These are phyloP conservation scores for Phaseolus lunatus DNA, from an alignment of 306 rosid species.

Conservation along the genomic window DNA sequence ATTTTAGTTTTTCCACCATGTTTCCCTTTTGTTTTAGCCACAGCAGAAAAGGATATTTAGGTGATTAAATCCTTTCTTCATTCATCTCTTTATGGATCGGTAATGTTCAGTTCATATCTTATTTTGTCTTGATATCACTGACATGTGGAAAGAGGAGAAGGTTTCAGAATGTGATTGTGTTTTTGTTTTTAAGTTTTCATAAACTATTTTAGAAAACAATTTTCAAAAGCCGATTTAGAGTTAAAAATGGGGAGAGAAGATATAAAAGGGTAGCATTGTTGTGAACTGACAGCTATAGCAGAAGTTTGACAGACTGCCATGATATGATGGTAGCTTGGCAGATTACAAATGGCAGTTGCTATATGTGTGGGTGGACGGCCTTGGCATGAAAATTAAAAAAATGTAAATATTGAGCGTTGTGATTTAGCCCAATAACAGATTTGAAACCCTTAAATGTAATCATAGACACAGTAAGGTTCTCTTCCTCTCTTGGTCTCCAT, in stretches of 20 bases:
- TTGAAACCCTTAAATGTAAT: not conserved
- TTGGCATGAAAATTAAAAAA: not conserved
- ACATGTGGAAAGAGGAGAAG: constrained; percentile 19
- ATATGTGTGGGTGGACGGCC: not conserved
- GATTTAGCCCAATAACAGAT: not conserved
- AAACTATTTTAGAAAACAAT: not conserved
- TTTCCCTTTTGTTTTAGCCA: constrained; percentile 9
- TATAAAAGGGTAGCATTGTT: not conserved
- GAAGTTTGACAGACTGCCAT: not conserved
- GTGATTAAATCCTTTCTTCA: constrained; percentile 19
- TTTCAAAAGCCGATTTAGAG: not conserved
- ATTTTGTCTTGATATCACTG: constrained; percentile 26
- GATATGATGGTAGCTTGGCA: not conserved
- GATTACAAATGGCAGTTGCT: not conserved
- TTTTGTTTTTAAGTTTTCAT: not conserved
- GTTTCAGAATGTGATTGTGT: not conserved
- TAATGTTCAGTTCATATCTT: not conserved
- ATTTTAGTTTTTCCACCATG: constrained; percentile 8
- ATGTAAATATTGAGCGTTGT: not conserved
- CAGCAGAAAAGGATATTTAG: constrained; percentile 14
- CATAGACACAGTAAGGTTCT: not conserved
- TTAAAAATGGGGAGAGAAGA: not conserved
- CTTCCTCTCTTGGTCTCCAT: not conserved
- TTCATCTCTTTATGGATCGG: constrained; percentile 25
- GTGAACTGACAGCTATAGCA: not conserved